Base-by-base conservation (phyloP, 768 basidiomycete species). In the Atractiella rhizophila region DNA sequence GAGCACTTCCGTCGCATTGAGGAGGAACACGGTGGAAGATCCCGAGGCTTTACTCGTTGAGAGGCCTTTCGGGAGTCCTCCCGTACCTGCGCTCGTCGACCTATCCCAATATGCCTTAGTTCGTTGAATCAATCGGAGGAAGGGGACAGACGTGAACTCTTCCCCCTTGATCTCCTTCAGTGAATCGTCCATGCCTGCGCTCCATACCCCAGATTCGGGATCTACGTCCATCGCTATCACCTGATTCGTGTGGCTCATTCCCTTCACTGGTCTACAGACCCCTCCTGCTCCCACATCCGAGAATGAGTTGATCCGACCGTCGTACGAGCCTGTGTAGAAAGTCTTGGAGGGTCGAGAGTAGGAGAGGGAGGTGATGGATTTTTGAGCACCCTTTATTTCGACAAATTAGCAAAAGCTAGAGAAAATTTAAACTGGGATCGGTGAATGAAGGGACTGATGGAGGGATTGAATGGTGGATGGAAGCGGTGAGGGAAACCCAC, bases 131-230 rank as follows among this genome's bases (percentile, higher is more conserved):
- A n/a, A n/a, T n/a, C n/a, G n/a, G n/a, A n/a, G n/a, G n/a, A n/a
- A 36, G 20, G 25, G 12, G 27, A 64, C 69, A 43, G 43, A 75
- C 68, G 63, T 57, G 56, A 70, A 74, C 45, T 55, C 57, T 18
- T 58, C 58, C 16, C 60, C 60, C 29, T 54, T 50, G 32, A 82
- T 69, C 52, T 80, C 78, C 33, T 73, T 64, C 4, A 82, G 61
- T 25, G 57, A 63, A 54, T 91, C 86, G 47, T 91, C 86, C 53
- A 69, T 83, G 11, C 78, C 85, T 13, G 70, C 60, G 18, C 75
- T 75, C 51, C 69, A 74, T 1, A 76, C 62, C 39, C 66, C 69
- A 21, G 68, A 69, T 7, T 57, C 43, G 0, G 60, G 50, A 9
- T 63, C 61, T 0, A 63, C 54, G 0, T 69, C 63, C 34, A 91